phyloP scores from a whole-genome alignment of 148 eudicot genomes.

The Diospyros kaki region DNA sequence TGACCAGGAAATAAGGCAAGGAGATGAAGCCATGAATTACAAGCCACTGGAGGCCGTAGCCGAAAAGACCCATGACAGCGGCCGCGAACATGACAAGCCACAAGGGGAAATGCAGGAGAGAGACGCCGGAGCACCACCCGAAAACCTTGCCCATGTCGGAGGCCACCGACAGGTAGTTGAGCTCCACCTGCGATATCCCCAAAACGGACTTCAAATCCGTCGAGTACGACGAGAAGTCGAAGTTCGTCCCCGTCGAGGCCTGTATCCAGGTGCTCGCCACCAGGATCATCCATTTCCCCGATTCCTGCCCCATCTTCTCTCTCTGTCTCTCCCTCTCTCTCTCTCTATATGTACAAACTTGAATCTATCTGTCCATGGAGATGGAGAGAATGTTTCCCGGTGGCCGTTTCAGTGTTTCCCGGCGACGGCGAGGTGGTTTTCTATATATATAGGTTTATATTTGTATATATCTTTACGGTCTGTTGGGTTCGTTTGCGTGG shows the following conservation, averaged over 20 bases:
- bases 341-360: too few relatives aligned
- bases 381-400: too few relatives aligned
- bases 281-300: conserved; percentile 64
- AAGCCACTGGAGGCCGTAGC: conserved; percentile 76
- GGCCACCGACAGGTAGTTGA: conserved; percentile 71
- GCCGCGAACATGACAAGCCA: conserved; percentile 58
- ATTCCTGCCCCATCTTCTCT: conserved; percentile 36
- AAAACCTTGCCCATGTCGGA: conserved; percentile 78
- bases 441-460: too few relatives aligned
- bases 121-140: conserved; percentile 84
- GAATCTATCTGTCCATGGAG: too few relatives aligned
- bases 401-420: too few relatives aligned
- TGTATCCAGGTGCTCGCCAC: conserved; percentile 78
- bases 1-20: conserved; percentile 69
- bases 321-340: too few relatives aligned
- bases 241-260: conserved; percentile 82
- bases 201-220: conserved; percentile 56
- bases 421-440: too few relatives aligned
- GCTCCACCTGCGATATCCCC: conserved; percentile 63
- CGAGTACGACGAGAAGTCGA: conserved; percentile 84
- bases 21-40: conserved; percentile 35
- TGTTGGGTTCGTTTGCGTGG: too few relatives aligned
- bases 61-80: conserved; percentile 57
- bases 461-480: too few relatives aligned
- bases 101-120: conserved; percentile 55